Evolutionary conservation across 2,329 filamentous ascomycete genomes (phyloP), one percentile per base, ranked within the genome.

Genomic region (Fusarium marasasianum): DNA sequence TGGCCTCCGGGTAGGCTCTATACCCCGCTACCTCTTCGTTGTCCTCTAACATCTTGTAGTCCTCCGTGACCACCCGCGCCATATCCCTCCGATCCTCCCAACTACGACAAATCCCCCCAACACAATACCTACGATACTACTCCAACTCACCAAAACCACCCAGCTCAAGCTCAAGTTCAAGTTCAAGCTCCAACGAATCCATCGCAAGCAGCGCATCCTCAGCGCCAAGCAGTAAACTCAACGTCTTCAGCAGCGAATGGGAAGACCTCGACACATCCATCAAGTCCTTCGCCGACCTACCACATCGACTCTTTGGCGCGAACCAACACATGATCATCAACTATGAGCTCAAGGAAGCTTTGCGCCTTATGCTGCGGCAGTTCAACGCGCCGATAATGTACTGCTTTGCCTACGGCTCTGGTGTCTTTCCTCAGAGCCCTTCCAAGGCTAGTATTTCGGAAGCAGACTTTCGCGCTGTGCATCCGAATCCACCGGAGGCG

Each of bases 321-420:
- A 99, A 99, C 78, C 96, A 99, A 82, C 94, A 98, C 83, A 97
- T 98, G 87, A 88, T 94, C 69, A 97, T 98, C 80, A 97, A 98
- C 80, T 91, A 94, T 80, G 95, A 98, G 81, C 96, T 98, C 83
- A 98, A 98, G 80, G 93, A 98, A 82, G 92, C 92, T 18, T 84
- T 99, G 78, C 91, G 95, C 61, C 91, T 95, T 78, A 93, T 98
- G 73, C 86, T 98, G 29, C 96, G 95, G 90, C 91, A 97, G 79
- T 98, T 99, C 83, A 89, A 92, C 58, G 96, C 96, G 2, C 96
- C 96, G 1, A 97, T 99, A 75, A 91, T 95, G 63, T 98, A 98
- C 85, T 96, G 95, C 20, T 98, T 99, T 82, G 96, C 96, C 4
- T 99, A 99, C 80, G 96, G 96, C 29, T 98, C 96, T 11, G 96